Evolutionary conservation across 2,329 filamentous ascomycete genomes (phyloP), one percentile per base, ranked within the genome.

Genomic region (Botrytis medusae): DNA sequence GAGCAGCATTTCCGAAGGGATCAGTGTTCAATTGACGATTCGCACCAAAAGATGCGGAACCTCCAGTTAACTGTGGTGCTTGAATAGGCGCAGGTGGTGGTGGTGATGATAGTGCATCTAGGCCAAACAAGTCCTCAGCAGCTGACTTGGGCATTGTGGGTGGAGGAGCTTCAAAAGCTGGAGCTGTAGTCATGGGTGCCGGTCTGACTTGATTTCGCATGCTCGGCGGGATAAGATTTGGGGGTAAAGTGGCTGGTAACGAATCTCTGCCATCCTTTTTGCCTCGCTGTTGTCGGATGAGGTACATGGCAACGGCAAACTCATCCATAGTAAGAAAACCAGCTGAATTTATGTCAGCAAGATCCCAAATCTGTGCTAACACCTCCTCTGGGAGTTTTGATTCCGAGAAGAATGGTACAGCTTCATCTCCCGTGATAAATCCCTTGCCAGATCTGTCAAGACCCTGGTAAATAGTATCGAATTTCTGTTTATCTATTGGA

Each of bases 261-360:
- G 89, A 85, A 59, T 83, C 84, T 46, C 84, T 81, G 29, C 87
- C 86, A 72, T 91, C 89, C 73, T 90, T 89, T 75, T 91, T 92
- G 76, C 88, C 92, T 71, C 95, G 89, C 81, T 98, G 95, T 81
- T 97, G 93, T 75, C 95, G 90, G 78, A 99, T 98, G 69, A 99
- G 86, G 81, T 97, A 97, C 95, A 99, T 98, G 71, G 96, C 95
- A 64, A 99, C 94, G 0, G 96, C 94, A 81, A 99, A 99, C 79
- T 97, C 95, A 77, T 99, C 96, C 78, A 89, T 90, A 64, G 88
- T 94, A 73, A 99, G 85, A 73, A 92, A 91, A 18, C 96, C 96
- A 77, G 95, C 92, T 12, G 94, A 96, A 80, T 93, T 94, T 82
- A 98, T 94, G 83, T 99, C 96, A 22, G 96, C 92, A 44, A 99